phyloP scores from a whole-genome alignment of 257 asterid genomes.

The Striga asiatica region DNA sequence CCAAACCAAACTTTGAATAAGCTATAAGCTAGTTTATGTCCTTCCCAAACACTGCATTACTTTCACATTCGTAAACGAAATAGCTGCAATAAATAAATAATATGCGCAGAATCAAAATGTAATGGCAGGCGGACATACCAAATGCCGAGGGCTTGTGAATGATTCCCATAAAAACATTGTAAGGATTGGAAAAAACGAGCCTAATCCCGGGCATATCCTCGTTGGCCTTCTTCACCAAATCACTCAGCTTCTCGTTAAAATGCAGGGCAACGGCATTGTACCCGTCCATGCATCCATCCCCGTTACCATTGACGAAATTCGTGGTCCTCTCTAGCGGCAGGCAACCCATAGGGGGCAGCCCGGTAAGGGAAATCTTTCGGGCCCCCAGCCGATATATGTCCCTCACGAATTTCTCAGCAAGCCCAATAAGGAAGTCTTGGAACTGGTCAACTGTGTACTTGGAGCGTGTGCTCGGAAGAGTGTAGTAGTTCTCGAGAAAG shows the following conservation, averaged over 20 bases:
- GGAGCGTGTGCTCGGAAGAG: constrained; percentile 35
- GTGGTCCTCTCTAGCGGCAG: constrained; percentile 72
- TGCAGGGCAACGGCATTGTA: constrained; percentile 53
- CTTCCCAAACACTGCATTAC: too few relatives aligned
- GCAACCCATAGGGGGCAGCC: constrained; percentile 94
- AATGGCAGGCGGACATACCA: constrained; percentile 32
- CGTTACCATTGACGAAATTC: constrained; percentile 52
- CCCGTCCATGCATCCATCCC: constrained; percentile 45
- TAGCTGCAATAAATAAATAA: too few relatives aligned
- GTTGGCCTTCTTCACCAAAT: constrained; percentile 36
- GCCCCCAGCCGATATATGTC: constrained; percentile 57
- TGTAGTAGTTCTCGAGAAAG: constrained; percentile 79
- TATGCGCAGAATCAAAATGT: too few relatives aligned
- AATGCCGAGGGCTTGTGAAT: constrained; percentile 40
- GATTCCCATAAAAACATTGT: constrained; percentile 35
- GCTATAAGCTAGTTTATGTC: too few relatives aligned
- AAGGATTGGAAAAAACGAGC: constrained; percentile 54
- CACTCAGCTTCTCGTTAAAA: constrained; percentile 41
- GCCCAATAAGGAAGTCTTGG: constrained; percentile 32
- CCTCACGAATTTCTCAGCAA: constrained; percentile 42
- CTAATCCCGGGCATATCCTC: constrained; percentile 43
- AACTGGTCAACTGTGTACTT: constrained; percentile 53
- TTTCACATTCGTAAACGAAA: too few relatives aligned
- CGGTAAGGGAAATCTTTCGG: constrained; percentile 52
- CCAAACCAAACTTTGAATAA: too few relatives aligned